Conservation (phyloP, 495 filamentous ascomycete genomes). For the Rostrohypoxylon terebratum region DNA sequence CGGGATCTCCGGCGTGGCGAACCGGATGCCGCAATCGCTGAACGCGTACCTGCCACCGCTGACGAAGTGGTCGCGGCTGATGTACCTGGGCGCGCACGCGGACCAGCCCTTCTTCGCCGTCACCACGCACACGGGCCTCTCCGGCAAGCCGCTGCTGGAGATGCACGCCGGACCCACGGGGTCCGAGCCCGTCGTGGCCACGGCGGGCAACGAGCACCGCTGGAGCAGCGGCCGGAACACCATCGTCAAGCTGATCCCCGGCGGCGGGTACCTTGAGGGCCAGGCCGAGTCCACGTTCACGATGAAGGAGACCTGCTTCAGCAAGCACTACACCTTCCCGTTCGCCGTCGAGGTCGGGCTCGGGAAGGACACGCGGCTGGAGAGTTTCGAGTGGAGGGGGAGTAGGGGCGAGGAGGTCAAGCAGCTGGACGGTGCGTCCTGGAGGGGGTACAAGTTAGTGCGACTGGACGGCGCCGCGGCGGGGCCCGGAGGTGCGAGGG, state of each 20-base stretch:
- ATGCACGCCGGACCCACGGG: constrained; percentile 40
- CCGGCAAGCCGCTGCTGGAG: constrained; percentile 39
- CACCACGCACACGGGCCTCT: constrained; percentile 24
- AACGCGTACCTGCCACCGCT: constrained; percentile 39
- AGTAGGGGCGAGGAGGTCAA: constrained; percentile 43
- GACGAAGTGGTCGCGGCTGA: constrained; percentile 17
- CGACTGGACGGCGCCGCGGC: constrained; percentile 20
- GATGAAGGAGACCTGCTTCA: constrained; percentile 15
- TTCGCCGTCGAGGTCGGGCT: constrained; percentile 40
- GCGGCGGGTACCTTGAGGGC: not conserved
- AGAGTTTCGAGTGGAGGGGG: constrained; percentile 49
- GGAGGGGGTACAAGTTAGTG: constrained; percentile 47
- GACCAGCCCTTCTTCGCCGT: constrained; percentile 39
- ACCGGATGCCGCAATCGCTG: constrained; percentile 38
- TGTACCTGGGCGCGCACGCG: constrained; percentile 41
- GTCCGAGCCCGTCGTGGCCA: constrained; percentile 40
- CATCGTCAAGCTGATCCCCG: constrained; percentile 27
- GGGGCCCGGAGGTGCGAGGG: constrained; percentile 32
- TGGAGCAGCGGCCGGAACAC: constrained; percentile 26
- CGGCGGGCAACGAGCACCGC: constrained; percentile 28
- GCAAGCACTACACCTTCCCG: constrained; percentile 11
- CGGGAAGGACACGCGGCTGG: constrained; percentile 39
- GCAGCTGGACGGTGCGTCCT: constrained; percentile 28
- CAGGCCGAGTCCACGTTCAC: constrained; percentile 1
- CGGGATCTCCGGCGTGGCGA: constrained; percentile 18